Evolutionary conservation across 441 rosid species (phyloP).

Genomic region (Adansonia rubrostipa): DNA sequence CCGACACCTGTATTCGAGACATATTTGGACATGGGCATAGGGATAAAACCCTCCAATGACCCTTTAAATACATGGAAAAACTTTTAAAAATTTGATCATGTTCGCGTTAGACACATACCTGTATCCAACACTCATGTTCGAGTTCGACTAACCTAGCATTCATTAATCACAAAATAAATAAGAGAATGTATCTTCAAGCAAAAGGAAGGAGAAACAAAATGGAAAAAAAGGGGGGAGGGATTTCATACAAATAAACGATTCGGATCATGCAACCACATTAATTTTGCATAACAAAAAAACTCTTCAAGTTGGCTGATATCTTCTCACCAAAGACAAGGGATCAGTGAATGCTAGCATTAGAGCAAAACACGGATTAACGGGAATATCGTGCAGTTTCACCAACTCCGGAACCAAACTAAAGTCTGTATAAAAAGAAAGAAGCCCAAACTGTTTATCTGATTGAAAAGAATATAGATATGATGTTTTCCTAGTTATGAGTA

Average conservation of each 20-base stretch:
- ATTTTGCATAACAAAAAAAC: not conserved
- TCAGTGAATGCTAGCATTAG: constrained; percentile 81
- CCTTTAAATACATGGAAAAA: too few species aligned
- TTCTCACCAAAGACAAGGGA: constrained; percentile 63
- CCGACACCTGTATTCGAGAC: too few species aligned
- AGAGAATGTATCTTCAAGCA: not conserved
- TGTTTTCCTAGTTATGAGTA: not conserved
- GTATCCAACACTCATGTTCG: too few species aligned
- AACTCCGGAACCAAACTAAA: constrained; percentile 54
- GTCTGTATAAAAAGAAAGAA: constrained; percentile 45
- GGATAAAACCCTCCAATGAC: too few species aligned
- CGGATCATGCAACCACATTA: constrained; percentile 14
- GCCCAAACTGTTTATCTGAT: not conserved
- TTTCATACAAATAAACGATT: not conserved
- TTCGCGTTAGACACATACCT: too few species aligned
- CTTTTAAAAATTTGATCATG: too few species aligned
- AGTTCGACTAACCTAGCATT: too few species aligned
- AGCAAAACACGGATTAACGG: constrained; percentile 72
- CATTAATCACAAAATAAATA: not conserved
- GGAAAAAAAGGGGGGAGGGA: not conserved
- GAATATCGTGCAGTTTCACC: constrained; percentile 60
- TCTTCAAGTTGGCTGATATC: constrained; percentile 22
- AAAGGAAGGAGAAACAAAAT: not conserved
- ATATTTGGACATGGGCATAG: too few species aligned
- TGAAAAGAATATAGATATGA: not conserved